Conservation (phyloP, 2,329 filamentous ascomycete genomes). For the Pseudogymnoascus sp. region DNA sequence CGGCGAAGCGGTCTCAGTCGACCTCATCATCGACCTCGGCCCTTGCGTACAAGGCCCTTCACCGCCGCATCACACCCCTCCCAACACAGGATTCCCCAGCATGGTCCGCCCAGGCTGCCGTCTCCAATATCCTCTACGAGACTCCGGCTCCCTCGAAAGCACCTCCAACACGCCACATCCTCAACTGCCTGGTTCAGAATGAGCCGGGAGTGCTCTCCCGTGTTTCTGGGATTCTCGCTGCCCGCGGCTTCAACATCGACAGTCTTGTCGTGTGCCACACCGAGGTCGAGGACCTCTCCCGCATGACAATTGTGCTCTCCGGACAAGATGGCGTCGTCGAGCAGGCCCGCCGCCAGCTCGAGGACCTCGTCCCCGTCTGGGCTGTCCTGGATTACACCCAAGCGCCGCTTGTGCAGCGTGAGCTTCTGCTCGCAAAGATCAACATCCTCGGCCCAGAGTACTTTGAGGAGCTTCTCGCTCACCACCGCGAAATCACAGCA, state of each 20-base stretch:
- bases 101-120: conserved; percentile 87
- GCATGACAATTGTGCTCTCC: conserved; percentile 97
- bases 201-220: conserved; percentile 95
- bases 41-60: conserved; percentile 93
- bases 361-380: conserved; percentile 97
- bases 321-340: conserved; percentile 96
- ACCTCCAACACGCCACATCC: conserved; percentile 86
- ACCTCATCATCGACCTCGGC: conserved; percentile 76
- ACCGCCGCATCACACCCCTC: conserved; percentile 78
- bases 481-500: conserved; percentile 83
- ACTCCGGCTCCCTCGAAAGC: conserved; percentile 76
- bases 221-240: conserved; percentile 91
- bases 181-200: conserved; percentile 98
- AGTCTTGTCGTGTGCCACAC: conserved; percentile 96
- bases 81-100: conserved; percentile 70
- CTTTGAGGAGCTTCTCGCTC: conserved; percentile 91
- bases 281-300: conserved; percentile 90
- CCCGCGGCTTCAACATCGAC: conserved; percentile 98
- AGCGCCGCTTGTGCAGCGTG: conserved; percentile 87
- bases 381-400: conserved; percentile 94
- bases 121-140: conserved; percentile 98
- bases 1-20: conserved; percentile 32
- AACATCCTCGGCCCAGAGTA: conserved; percentile 96
- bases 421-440: conserved; percentile 90
- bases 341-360: conserved; percentile 88